These are phyloP conservation scores for Trichosanthes truncata DNA, from an alignment of 306 rosid genomes.

Conservation along the genomic window DNA sequence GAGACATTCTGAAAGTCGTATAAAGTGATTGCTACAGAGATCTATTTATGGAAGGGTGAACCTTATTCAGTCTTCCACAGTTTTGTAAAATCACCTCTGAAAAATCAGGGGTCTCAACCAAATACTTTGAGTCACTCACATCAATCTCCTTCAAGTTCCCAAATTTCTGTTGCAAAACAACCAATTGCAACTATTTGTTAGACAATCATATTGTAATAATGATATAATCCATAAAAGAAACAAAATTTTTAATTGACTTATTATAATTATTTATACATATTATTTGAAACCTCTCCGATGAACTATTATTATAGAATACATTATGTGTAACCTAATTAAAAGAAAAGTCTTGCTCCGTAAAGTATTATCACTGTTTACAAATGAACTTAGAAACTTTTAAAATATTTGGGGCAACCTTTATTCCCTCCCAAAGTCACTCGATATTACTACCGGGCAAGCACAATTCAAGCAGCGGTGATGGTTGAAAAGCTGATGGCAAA, in stretches of 20 bases:
- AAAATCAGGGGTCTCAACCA: too few relatives aligned
- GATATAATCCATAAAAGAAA: too few relatives aligned
- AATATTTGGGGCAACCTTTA: background rate
- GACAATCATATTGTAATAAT: background rate
- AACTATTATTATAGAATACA: too few relatives aligned
- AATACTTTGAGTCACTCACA: too few relatives aligned
- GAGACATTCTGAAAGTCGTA: background rate
- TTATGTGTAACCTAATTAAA: too few relatives aligned
- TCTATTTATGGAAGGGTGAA: background rate
- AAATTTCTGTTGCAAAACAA: background rate
- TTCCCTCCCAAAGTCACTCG: background rate
- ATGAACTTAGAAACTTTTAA: too few relatives aligned
- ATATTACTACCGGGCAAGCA: background rate
- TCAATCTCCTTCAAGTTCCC: background rate
- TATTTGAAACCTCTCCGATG: too few relatives aligned
- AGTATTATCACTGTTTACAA: too few relatives aligned
- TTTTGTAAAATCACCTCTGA: background rate
- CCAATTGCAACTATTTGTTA: background rate
- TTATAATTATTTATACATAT: too few relatives aligned
- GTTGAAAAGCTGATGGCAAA: background rate
- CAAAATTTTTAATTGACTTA: too few relatives aligned
- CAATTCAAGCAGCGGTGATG: background rate
- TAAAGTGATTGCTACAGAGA: conserved; percentile 6
- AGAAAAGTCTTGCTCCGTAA: too few relatives aligned
- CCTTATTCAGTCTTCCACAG: background rate